Evolutionary conservation across 2,329 filamentous ascomycete species (phyloP), one percentile per base, ranked within the genome.

Genomic region (Fusarium bactridioides): DNA sequence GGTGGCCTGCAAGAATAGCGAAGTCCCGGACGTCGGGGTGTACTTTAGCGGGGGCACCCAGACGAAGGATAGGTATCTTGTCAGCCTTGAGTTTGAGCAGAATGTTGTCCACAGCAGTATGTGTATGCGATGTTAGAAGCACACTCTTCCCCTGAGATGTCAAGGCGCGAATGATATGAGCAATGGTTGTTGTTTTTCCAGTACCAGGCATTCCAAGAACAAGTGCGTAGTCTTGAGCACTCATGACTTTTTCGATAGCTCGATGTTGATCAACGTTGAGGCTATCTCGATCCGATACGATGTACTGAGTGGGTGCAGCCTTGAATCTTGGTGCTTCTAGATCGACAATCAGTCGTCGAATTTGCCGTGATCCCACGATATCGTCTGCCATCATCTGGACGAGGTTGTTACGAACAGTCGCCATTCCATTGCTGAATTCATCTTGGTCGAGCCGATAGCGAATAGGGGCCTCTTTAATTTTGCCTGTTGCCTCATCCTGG

Each of bases 151-250:
- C 93, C 80, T 97, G 93, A 1, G 92, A 90, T 10, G 96, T 92
- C 35, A 99, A 86, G 2, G 95, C 94, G 48, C 94, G 91, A 77
- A 99, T 98, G 75, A 99, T 98, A 79, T 98, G 95, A 10, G 95
- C 94, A 78, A 99, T 98, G 0, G 96, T 99, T 0, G 96, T 99
- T 6, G 96, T 99, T 82, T 99, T 99, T 64, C 96, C 96, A 1
- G 96, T 99, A 12, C 96, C 96, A 4, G 96, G 96, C 96, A 99
- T 99, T 33, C 96, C 96, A 25, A 99, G 89, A 18, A 99, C 95
- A n/a, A 99, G 86, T 12, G 96, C 95, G 81, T 98, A 99, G 83
- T 99, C 95, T 74, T 93, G 89, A 7, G 96, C 95, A 77, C 92
- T 94, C 92, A 99, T 97, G 43, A 99, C 95, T 81, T 98, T 98